Percentiles rank a stretch among this genome's conserved stretches.
Evolutionary conservation across 2,329 filamentous ascomycete genomes (phyloP).

Genomic region (Claviceps pusilla): DNA sequence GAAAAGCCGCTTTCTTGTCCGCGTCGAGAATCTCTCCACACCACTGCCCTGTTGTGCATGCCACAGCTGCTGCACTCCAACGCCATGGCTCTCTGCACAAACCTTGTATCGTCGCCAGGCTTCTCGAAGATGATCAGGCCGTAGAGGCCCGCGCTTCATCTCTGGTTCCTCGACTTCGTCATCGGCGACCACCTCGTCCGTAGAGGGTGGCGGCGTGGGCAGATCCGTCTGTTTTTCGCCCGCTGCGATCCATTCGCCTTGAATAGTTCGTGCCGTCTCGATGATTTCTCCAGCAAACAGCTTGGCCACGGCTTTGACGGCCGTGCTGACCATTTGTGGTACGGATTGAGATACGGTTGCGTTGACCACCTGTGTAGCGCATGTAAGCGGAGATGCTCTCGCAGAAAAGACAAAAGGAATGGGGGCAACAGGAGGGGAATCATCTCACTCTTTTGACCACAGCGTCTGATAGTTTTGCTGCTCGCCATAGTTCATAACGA

Average conservation of each 20-base stretch:
- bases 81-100: slow-evolving; percentile 45
- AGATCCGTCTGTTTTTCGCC: slow-evolving; percentile 43
- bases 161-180: slow-evolving; percentile 14
- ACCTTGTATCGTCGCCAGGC: slow-evolving; percentile 54
- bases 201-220: slow-evolving; percentile 26
- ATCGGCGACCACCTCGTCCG: slow-evolving; percentile 17
- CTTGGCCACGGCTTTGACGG: slow-evolving; percentile 64
- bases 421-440: neutral
- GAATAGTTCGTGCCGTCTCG: slow-evolving; percentile 54
- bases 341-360: slow-evolving; percentile 69
- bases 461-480: slow-evolving; percentile 51
- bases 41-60: slow-evolving; percentile 45
- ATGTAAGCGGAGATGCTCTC: neutral
- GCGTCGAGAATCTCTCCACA: slow-evolving; percentile 41
- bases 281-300: slow-evolving; percentile 64
- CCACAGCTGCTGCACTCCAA: slow-evolving; percentile 45
- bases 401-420: neutral
- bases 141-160: slow-evolving; percentile 39
- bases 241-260: slow-evolving; percentile 53
- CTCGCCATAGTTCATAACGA: slow-evolving; percentile 56
- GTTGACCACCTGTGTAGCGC: slow-evolving; percentile 47
- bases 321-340: slow-evolving; percentile 55
- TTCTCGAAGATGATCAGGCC: slow-evolving; percentile 61
- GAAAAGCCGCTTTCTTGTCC: slow-evolving; percentile 38
- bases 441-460: slow-evolving; percentile 51